phyloP scores from a whole-genome alignment of 352 stramenopile species.

The Poterioochromonas sp. region DNA sequence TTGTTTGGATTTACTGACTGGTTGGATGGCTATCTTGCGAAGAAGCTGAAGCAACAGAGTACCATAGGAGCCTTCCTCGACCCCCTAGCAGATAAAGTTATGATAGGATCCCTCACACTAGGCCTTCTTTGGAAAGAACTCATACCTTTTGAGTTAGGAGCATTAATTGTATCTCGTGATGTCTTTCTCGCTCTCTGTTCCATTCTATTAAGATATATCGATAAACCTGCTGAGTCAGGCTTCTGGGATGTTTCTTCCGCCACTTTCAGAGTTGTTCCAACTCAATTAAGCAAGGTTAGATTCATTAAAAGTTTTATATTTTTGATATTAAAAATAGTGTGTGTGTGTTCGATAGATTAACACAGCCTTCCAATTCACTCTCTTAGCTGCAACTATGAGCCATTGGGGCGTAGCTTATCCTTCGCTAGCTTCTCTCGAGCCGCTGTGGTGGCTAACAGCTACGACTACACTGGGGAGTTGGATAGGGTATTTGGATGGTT shows the following conservation, averaged over 20 bases:
- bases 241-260: slow-evolving; percentile 19
- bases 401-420: background rate
- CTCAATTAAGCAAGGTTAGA: background rate
- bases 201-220: background rate
- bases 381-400: background rate
- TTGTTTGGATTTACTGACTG: slow-evolving; percentile 16
- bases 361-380: slow-evolving; percentile 19
- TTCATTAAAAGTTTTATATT: background rate
- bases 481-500: slow-evolving; percentile 17
- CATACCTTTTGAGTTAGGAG: background rate
- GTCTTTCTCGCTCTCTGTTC: background rate
- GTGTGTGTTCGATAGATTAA: slow-evolving; percentile 28
- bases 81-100: slow-evolving; percentile 25
- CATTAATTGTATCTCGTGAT: slow-evolving; percentile 17
- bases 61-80: slow-evolving; percentile 20
- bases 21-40: slow-evolving; percentile 32
- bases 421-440: background rate
- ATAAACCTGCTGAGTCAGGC: background rate
- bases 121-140: background rate
- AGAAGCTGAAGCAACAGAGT: slow-evolving; percentile 9
- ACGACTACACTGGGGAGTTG: slow-evolving; percentile 10
- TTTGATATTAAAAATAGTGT: background rate
- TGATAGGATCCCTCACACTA: background rate
- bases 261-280: background rate
- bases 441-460: slow-evolving; percentile 17